Evolutionary conservation across 1,284 basidiomycete genomes (phyloP).

Genomic region (Tilletia caries): DNA sequence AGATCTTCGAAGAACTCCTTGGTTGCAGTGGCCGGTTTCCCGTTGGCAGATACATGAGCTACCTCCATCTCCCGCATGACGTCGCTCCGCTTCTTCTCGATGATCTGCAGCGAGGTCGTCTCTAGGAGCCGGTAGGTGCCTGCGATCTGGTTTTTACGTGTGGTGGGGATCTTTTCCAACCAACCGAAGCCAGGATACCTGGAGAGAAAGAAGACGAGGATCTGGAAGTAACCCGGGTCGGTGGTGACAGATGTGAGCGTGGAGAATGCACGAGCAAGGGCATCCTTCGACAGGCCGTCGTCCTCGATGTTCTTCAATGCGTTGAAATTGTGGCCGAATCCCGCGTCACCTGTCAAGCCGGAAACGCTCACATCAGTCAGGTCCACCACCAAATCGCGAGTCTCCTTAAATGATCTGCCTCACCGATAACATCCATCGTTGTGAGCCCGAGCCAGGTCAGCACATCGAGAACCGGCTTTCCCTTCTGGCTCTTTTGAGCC

Average conservation of each 20-base stretch:
- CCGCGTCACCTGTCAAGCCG: neutral
- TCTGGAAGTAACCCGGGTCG: neutral
- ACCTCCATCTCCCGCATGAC: neutral
- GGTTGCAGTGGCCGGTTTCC: neutral
- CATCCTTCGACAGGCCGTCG: neutral
- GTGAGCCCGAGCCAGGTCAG: constrained; percentile 30
- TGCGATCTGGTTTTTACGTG: neutral
- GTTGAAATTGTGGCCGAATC: constrained; percentile 4
- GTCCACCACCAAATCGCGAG: no score
- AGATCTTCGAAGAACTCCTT: constrained; percentile 10
- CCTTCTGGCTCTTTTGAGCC: neutral
- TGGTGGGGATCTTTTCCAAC: constrained; percentile 5
- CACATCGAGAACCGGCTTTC: constrained; percentile 29
- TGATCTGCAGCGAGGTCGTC: neutral
- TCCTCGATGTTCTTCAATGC: neutral
- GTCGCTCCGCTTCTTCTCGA: neutral
- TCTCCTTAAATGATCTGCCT: no score
- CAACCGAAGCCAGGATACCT: neutral
- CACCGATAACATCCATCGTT: constrained; percentile 48
- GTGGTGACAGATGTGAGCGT: neutral
- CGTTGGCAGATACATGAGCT: neutral
- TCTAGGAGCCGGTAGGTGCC: neutral
- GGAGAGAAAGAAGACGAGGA: constrained; percentile 3
- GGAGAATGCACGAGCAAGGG: neutral
- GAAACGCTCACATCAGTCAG: no score